Conservation (phyloP, 352 stramenopile genomes). For the Pythium apleroticum region DNA sequence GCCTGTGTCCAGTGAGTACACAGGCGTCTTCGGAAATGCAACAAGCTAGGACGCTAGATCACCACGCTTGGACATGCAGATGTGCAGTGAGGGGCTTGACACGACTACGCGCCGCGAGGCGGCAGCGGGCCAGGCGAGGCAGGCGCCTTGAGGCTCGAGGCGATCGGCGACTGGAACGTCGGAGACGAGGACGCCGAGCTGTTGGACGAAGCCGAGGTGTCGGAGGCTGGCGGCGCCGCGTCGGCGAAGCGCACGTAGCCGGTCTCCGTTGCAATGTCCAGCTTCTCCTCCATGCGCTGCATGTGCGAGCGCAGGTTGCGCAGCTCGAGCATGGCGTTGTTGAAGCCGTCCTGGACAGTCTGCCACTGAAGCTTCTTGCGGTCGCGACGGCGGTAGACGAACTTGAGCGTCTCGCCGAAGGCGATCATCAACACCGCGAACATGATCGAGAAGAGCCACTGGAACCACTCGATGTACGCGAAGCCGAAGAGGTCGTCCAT, state of each 20-base stretch:
- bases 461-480: conserved; percentile 65
- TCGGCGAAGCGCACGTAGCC: conserved; percentile 35
- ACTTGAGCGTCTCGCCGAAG: conserved; percentile 74
- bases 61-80: background rate
- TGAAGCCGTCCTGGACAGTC: conserved; percentile 44
- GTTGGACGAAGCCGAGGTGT: conserved; percentile 58
- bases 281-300: conserved; percentile 59
- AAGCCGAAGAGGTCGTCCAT: conserved; percentile 73
- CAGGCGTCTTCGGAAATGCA: background rate
- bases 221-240: conserved; percentile 27
- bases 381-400: conserved; percentile 56
- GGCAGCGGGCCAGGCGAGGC: background rate
- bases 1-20: background rate
- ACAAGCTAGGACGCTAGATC: background rate
- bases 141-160: background rate
- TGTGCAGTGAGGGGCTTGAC: background rate
- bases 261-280: conserved; percentile 48
- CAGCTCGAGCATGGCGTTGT: conserved; percentile 52
- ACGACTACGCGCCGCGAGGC: background rate
- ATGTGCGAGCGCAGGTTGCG: conserved; percentile 58
- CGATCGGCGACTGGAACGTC: conserved; percentile 17
- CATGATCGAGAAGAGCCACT: conserved; percentile 72
- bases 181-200: conserved; percentile 30
- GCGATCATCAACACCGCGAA: conserved; percentile 67
- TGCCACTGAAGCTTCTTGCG: conserved; percentile 38